Evolutionary conservation across 148 eudicot species (phyloP).

Genomic region (Fagopyrum homotropicum): DNA sequence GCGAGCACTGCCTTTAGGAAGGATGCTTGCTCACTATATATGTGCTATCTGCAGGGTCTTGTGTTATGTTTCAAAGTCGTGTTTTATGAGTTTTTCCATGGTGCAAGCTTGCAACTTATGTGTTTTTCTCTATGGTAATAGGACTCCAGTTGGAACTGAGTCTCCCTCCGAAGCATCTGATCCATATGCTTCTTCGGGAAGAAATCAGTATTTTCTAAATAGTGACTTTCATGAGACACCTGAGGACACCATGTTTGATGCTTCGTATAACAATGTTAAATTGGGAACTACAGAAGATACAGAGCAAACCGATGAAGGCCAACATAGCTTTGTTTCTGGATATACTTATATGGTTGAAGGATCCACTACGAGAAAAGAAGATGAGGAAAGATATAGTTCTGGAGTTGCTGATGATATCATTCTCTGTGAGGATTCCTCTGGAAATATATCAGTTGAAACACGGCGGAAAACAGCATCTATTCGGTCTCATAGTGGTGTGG

Average conservation of each 20-base stretch:
- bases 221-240: slow-evolving; percentile 33
- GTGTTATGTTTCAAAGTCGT: background rate
- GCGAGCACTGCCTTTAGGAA: background rate
- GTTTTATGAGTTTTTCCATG: background rate
- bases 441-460: slow-evolving; percentile 23
- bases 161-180: slow-evolving; percentile 75
- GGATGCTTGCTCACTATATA: background rate
- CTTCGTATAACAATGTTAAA: slow-evolving; percentile 46
- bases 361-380: slow-evolving; percentile 25
- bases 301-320: slow-evolving; percentile 35
- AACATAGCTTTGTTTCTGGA: slow-evolving; percentile 49
- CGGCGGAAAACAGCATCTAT: slow-evolving; percentile 31
- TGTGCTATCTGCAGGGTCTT: slow-evolving; percentile 1
- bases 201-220: slow-evolving; percentile 41
- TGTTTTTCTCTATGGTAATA: slow-evolving; percentile 20
- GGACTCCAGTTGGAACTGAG: slow-evolving; percentile 85
- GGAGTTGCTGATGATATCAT: slow-evolving; percentile 30
- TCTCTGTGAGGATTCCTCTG: slow-evolving; percentile 27
- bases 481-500: slow-evolving; percentile 23
- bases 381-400: slow-evolving; percentile 21
- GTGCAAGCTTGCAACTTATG: slow-evolving; percentile 5
- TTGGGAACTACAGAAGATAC: slow-evolving; percentile 36
- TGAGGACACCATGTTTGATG: slow-evolving; percentile 40
- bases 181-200: slow-evolving; percentile 62
- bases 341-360: slow-evolving; percentile 41